These are phyloP conservation scores for Sugiyamaella americana DNA, from an alignment of 805 yeast species.

Conservation along the genomic window DNA sequence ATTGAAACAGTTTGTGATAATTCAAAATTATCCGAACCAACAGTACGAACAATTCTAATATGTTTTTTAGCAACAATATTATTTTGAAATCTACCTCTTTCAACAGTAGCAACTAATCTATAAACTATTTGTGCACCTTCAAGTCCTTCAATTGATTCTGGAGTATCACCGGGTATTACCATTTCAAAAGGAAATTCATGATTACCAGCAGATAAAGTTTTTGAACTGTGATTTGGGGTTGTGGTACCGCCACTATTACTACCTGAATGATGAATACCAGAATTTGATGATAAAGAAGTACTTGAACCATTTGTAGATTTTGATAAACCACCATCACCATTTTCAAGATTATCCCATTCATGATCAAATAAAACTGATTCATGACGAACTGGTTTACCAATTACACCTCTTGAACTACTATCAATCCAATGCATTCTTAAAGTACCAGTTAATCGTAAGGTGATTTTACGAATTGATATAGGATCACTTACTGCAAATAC, in stretches of 20 bases:
- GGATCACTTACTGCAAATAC: slow-evolving; percentile 75
- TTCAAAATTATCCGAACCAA: slow-evolving; percentile 82
- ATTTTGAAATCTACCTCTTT: slow-evolving; percentile 70
- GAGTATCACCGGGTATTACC: slow-evolving; percentile 73
- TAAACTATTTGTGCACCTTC: slow-evolving; percentile 50
- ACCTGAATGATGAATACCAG: slow-evolving; percentile 2
- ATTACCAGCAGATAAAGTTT: slow-evolving; percentile 46
- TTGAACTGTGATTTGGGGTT: slow-evolving; percentile 5
- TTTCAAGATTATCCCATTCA: slow-evolving; percentile 65
- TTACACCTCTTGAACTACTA: slow-evolving; percentile 22
- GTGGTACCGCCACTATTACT: slow-evolving; percentile 16
- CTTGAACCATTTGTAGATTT: slow-evolving; percentile 1
- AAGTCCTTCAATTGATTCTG: slow-evolving; percentile 87
- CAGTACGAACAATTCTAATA: slow-evolving; percentile 74
- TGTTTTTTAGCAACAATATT: slow-evolving; percentile 63
- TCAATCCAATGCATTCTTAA: slow-evolving; percentile 32
- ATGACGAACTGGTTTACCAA: slow-evolving; percentile 31
- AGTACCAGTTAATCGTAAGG: slow-evolving; percentile 61
- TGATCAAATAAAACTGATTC: slow-evolving; percentile 68
- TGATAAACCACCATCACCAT: slow-evolving; percentile 27
- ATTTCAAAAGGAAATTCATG: slow-evolving; percentile 88
- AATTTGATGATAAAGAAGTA: slow-evolving; percentile 1
- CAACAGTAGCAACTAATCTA: slow-evolving; percentile 72
- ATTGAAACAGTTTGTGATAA: slow-evolving; percentile 87
- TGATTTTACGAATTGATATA: slow-evolving; percentile 55